These are phyloP conservation scores for Camellia granthamiana DNA, from an alignment of 148 eudicot species.

Conservation along the genomic window DNA sequence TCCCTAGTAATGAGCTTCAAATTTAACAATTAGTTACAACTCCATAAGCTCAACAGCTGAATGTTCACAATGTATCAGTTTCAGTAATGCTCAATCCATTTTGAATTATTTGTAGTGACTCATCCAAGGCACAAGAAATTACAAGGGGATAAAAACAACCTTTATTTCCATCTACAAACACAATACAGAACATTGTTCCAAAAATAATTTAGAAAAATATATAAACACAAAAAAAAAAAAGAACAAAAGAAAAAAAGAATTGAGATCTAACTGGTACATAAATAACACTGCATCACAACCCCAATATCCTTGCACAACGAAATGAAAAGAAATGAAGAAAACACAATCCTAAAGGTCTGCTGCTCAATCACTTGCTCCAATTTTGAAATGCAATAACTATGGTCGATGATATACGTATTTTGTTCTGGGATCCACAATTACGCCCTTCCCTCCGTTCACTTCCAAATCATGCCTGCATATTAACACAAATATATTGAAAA, in stretches of 20 bases:
- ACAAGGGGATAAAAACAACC: background rate
- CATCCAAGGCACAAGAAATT: background rate
- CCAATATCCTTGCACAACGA: background rate
- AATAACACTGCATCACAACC: background rate
- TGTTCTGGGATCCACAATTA: constrained; percentile 89
- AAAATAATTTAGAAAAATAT: background rate
- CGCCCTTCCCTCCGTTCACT: constrained; percentile 94
- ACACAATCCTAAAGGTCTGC: background rate
- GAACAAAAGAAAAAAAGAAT: background rate
- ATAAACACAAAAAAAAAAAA: background rate
- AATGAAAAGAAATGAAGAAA: background rate
- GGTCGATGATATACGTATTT: constrained; percentile 87
- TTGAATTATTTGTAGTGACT: too few relatives aligned
- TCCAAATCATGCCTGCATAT: constrained; percentile 88
- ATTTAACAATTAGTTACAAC: too few relatives aligned
- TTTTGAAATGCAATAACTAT: constrained; percentile 23
- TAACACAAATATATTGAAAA: constrained; percentile 8
- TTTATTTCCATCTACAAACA: constrained; percentile 4
- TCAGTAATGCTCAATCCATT: background rate
- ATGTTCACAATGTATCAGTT: too few relatives aligned
- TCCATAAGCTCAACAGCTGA: too few relatives aligned
- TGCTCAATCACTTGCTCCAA: background rate
- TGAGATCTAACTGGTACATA: background rate
- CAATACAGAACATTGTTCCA: background rate
- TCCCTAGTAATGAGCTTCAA: too few relatives aligned